Evolutionary conservation across 176 grass and related monocot genomes (phyloP).

Genomic region (Hordeum vulgare): MorexV3_pseudomolecules_assembly NC_058524.1:33901268-33901767

Average conservation of each 20-base stretch:
- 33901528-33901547: background rate
- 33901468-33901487: conserved; percentile 28
- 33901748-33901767: no score
- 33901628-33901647: background rate
- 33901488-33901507: background rate
- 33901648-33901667: background rate
- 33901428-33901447: conserved; percentile 46
- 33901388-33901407: conserved; percentile 87
- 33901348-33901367: conserved; percentile 80
- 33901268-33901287: background rate
- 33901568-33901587: background rate
- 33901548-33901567: background rate
- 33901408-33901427: conserved; percentile 89
- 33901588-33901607: background rate
- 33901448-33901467: conserved; percentile 75
- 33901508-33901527: conserved; percentile 22
- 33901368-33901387: conserved; percentile 94
- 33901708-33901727: no score
- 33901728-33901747: no score
- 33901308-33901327: background rate
- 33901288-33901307: background rate
- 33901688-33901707: background rate
- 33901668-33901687: background rate
- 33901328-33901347: conserved; percentile 10
- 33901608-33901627: background rate